Conservation (phyloP, 2,329 filamentous ascomycete genomes). For the Penicillium brasilianum region DNA sequence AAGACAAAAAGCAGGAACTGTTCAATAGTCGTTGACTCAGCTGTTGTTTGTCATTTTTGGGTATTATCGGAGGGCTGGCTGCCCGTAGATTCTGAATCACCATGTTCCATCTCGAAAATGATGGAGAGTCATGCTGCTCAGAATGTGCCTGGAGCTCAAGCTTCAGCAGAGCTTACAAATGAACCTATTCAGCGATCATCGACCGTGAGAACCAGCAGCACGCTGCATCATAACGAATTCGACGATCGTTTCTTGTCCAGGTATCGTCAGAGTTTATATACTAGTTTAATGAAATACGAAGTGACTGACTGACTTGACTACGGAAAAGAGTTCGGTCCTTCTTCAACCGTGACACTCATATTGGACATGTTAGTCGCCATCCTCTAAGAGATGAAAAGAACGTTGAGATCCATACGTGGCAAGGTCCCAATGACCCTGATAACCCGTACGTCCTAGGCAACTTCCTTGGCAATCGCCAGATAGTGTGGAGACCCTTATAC, state of each 20-base stretch:
- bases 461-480: no score
- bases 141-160: slow-evolving; percentile 7
- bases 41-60: not conserved
- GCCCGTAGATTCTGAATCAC: not conserved
- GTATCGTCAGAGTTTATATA: slow-evolving; percentile 5
- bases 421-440: slow-evolving; percentile 37
- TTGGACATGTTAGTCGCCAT: slow-evolving; percentile 31
- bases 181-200: slow-evolving; percentile 18
- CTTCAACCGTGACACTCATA: slow-evolving; percentile 32
- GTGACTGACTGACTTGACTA: not conserved
- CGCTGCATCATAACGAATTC: slow-evolving; percentile 33
- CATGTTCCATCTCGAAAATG: not conserved
- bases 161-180: not conserved
- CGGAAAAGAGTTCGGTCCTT: slow-evolving; percentile 29
- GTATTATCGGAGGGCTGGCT: not conserved
- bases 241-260: slow-evolving; percentile 32
- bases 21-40: slow-evolving; percentile 20
- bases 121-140: not conserved
- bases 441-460: slow-evolving; percentile 31
- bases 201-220: slow-evolving; percentile 22
- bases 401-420: slow-evolving; percentile 39
- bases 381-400: slow-evolving; percentile 29
- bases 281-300: not conserved
- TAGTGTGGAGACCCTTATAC: not conserved
- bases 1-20: not conserved